phyloP scores from a whole-genome alignment of 129 eudicot genomes.

The Flaveria trinervia region DNA sequence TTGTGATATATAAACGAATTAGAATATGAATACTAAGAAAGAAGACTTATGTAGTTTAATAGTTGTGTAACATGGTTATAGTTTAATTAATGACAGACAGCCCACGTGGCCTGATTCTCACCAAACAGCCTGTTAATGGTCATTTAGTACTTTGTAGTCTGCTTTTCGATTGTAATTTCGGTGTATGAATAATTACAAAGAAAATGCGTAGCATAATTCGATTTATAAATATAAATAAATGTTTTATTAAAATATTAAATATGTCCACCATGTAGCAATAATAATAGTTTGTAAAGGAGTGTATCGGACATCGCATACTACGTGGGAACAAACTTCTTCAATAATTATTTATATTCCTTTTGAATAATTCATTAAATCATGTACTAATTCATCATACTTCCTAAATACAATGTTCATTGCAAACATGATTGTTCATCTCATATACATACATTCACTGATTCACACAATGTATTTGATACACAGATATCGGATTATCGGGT shows the following conservation, averaged over 20 bases:
- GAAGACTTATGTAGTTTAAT: constrained; percentile 25
- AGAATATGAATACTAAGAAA: constrained; percentile 18
- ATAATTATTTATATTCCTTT: constrained; percentile 39
- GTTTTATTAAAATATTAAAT: not conserved
- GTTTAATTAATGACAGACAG: constrained; percentile 40
- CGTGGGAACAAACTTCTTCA: constrained; percentile 36
- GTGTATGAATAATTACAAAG: constrained; percentile 12
- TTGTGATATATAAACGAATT: not conserved
- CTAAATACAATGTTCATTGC: constrained; percentile 17
- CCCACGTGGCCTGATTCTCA: constrained; percentile 52
- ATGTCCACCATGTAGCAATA: constrained; percentile 28
- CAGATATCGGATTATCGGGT: too few relatives aligned
- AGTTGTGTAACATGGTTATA: constrained; percentile 40
- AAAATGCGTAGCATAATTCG: constrained; percentile 30
- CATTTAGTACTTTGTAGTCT: constrained; percentile 33
- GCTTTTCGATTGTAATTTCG: constrained; percentile 8
- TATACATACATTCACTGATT: too few relatives aligned
- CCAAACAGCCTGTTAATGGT: constrained; percentile 53
- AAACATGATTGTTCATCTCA: not conserved
- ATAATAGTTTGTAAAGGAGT: constrained; percentile 26
- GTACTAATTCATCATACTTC: not conserved
- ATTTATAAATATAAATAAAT: not conserved
- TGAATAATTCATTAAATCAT: constrained; percentile 20
- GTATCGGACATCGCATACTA: constrained; percentile 31
- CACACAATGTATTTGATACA: too few relatives aligned